Evolutionary conservation across 495 filamentous ascomycete species (phyloP), one percentile per base, ranked within the genome.

Genomic region (Podospora sp.): DNA sequence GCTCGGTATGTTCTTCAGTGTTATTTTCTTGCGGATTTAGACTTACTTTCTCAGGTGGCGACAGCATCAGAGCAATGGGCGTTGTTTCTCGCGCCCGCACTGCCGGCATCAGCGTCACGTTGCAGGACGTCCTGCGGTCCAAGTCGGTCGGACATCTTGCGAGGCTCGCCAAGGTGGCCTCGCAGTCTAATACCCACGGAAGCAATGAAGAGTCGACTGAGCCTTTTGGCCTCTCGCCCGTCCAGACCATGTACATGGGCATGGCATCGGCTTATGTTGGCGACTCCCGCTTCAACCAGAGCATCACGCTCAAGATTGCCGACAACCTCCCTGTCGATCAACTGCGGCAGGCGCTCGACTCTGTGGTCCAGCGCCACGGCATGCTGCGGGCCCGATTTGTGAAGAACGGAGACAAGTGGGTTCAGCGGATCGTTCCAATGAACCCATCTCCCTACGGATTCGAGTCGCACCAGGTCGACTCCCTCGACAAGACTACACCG

Each of bases 221-320:
- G 65, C 72, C 79, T 7, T 90, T 89, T 65, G 78, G 78, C 1
- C 78, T 90, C 6, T 86, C 86, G 0, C 88, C 88, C 0, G 87
- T 89, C 60, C 87, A 90, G 69, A 76, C 73, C 16, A 71, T 89
- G 22, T 88, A 87, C 71, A 85, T 88, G 60, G 78, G 81, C 22
- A 71, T 79, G 2, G 80, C 83, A 2, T 77, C 78, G 26, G 78
- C 84, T 12, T 55, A 73, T 22, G 22, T 49, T 21, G 80, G 79
- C 0, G 77, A 86, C 57, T 82, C 83, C 2, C 85, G 89, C 63
- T 89, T 88, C 75, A 89, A 89, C 67, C 86, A 88, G 66, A 87
- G 87, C 53, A 81, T 88, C 57, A 72, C 86, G 2, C 78, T 87
- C 0, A 80, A 81, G 0, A 52, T 89, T 8, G 79, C 77, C 52